Conservation (phyloP, 2,329 filamentous ascomycete species). For the Penicillium sp. region DNA sequence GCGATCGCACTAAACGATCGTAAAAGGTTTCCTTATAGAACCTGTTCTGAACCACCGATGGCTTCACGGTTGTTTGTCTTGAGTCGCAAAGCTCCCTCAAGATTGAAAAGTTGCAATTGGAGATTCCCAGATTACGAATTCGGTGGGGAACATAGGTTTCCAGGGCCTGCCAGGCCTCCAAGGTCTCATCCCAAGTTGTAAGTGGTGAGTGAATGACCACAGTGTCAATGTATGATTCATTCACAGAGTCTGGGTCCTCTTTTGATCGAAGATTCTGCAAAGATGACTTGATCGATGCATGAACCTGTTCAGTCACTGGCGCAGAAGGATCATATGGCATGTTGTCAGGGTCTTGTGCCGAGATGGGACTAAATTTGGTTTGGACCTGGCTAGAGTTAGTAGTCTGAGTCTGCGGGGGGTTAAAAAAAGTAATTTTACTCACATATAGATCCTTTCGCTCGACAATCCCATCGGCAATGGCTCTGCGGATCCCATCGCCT, state of each 20-base stretch:
- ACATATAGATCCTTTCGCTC: conserved; percentile 65
- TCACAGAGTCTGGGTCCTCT: conserved; percentile 26
- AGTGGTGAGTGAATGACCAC: conserved; percentile 62
- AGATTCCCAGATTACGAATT: conserved; percentile 72
- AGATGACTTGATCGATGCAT: conserved; percentile 67
- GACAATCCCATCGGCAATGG: conserved; percentile 61
- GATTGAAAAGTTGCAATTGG: conserved; percentile 65
- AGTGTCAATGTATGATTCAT: conserved; percentile 58
- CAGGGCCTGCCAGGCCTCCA: conserved; percentile 67
- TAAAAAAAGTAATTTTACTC: conserved; percentile 26
- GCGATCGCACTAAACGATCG: conserved; percentile 61
- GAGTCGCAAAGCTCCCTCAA: conserved; percentile 54
- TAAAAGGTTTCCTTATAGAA: conserved; percentile 64
- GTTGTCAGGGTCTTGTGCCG: conserved; percentile 61
- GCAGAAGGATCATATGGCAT: conserved; percentile 64
- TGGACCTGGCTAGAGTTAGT: conserved; percentile 58
- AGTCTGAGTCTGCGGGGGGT: neutral
- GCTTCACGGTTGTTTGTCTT: conserved; percentile 50
- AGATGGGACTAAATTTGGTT: conserved; percentile 75
- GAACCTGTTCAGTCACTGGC: conserved; percentile 65
- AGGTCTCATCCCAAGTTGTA: conserved; percentile 52
- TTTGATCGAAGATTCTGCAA: conserved; percentile 58
- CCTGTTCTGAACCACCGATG: conserved; percentile 72
- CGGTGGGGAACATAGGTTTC: conserved; percentile 65
- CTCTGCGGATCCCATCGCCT: conserved; percentile 64